Conservation (phyloP, 1,139 yeast species). For the Lodderomyces parapsilosis region DNA sequence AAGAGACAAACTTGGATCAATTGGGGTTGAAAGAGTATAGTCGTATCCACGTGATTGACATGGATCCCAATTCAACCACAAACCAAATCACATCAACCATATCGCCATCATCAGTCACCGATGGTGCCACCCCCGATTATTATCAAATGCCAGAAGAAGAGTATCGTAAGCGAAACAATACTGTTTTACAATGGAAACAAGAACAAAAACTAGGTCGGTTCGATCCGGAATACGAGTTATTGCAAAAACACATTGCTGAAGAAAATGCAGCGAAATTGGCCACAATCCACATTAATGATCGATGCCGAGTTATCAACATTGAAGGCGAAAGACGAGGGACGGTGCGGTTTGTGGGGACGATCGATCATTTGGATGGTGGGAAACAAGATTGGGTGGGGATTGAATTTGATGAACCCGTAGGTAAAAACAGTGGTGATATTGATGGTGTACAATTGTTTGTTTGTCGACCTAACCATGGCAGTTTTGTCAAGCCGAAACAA, state of each 20-base stretch:
- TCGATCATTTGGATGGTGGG: constrained; percentile 54
- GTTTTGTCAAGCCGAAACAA: constrained; percentile 49
- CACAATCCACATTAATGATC: constrained; percentile 29
- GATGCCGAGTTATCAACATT: constrained; percentile 44
- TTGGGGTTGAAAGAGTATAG: constrained; percentile 35
- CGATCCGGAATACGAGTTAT: constrained; percentile 49
- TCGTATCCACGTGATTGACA: constrained; percentile 55
- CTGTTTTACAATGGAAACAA: constrained; percentile 78
- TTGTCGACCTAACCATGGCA: constrained; percentile 44
- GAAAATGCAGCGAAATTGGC: constrained; percentile 19
- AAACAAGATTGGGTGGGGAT: constrained; percentile 48
- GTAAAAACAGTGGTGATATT: constrained; percentile 43
- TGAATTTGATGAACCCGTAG: constrained; percentile 51
- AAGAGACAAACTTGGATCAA: constrained; percentile 14
- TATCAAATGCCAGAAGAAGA: constrained; percentile 66
- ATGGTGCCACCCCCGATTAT: constrained; percentile 21
- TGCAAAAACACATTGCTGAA: constrained; percentile 17
- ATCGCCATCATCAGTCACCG: constrained; percentile 20
- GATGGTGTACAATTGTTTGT: constrained; percentile 33
- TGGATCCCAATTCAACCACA: constrained; percentile 50
- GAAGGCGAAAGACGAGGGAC: constrained; percentile 65
- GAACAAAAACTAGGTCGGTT: constrained; percentile 68
- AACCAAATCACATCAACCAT: constrained; percentile 22
- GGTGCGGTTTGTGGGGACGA: constrained; percentile 65
- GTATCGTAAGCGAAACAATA: constrained; percentile 57